Base-by-base conservation (phyloP, 345 rosid genomes). In the Populus alba region DNA sequence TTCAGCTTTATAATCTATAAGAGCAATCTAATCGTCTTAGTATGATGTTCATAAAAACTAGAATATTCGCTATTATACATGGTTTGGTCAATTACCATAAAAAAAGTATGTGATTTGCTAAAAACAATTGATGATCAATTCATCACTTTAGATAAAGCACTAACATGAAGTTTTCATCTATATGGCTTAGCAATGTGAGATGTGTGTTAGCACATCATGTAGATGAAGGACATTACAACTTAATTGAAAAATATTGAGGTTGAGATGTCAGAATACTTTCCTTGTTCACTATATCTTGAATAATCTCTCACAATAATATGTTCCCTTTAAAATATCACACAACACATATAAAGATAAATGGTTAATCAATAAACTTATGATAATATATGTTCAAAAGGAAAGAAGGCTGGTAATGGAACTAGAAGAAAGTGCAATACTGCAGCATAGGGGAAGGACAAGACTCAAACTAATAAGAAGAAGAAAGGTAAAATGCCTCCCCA, bases 21-120 rank as follows among this genome's bases (percentile, higher is more conserved):
- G 57, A 70, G 33, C 35, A 3, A 69, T 69, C 72, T 23, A 69
- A 41, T 69, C 35, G 5, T 1, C 33, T 69, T 8, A 13, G 20
- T 39, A 23, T 68, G 1, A 68, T 39, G 20, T n/a, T 68, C 6
- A 68, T 70, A 70, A 41, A 43, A 33, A 23, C 72, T 1, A 41
- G 4, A 12, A 70, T 70, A 5, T 16, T 0, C 0, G 0, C 3
- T n/a, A 0, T 53, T 11, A 33, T 16, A 0, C 22, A 31, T 43
- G 57, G 55, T 70, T 33, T 1, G 5, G 5, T 70, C 35, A 5
- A 20, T 9, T 8, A 68, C 0, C 3, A 22, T 22, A 6, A 37
- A 0, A 0, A 68, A 38, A 3, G 17, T n/a, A 0, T 0, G 4
- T 7, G 23, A 20, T 13, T 31, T 66, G 3, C 8, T 31, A 2